Conservation (phyloP, 108 stramenopile genomes). For the Skeletonema marinoi region DNA sequence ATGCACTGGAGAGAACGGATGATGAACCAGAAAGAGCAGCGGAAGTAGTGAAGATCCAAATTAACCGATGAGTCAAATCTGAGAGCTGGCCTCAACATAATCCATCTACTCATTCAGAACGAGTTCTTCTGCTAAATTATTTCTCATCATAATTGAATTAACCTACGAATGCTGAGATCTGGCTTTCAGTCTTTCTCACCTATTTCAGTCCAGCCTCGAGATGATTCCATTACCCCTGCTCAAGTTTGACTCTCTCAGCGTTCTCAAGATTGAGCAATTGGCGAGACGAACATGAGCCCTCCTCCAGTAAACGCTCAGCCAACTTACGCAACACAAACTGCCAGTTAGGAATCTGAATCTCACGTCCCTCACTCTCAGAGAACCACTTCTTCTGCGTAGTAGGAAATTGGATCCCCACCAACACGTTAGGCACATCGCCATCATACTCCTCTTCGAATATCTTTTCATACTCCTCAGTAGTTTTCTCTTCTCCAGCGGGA, state of each 20-base stretch:
- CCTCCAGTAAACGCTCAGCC: conserved; percentile 2
- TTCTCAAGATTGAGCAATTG: conserved; percentile 18
- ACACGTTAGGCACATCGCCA: conserved; percentile 23
- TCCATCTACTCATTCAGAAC: no score
- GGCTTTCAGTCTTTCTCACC: neutral
- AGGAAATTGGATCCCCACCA: conserved; percentile 32
- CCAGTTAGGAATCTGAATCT: conserved; percentile 1
- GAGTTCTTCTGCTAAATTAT: no score
- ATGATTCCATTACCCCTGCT: neutral
- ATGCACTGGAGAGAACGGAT: no score
- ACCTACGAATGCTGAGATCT: no score
- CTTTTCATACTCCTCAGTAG: conserved; percentile 26
- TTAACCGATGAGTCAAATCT: no score
- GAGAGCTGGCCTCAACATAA: no score
- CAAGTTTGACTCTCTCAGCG: neutral
- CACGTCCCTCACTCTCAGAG: neutral
- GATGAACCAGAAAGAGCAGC: no score
- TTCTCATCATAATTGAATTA: no score
- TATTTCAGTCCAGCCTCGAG: neutral
- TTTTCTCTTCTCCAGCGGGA: conserved; percentile 25
- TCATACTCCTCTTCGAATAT: conserved; percentile 38
- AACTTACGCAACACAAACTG: conserved; percentile 13
- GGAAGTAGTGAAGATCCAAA: no score
- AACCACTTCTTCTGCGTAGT: neutral
- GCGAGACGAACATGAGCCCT: neutral